Base-by-base conservation (phyloP, 805 yeast species). In the Wickerhamia fluorescens region DNA sequence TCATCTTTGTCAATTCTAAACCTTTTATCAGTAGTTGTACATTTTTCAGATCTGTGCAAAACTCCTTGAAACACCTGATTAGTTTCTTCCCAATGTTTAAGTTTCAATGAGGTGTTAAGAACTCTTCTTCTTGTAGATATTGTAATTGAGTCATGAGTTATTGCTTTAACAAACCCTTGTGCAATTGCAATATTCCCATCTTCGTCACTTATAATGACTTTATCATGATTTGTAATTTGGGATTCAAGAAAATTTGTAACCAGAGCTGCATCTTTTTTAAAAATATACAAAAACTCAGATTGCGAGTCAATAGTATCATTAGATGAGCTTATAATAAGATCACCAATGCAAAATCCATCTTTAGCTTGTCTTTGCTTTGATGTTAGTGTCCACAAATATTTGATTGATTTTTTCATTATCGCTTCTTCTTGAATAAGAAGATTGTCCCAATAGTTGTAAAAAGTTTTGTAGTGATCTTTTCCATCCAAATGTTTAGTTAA, bases 1-100 rank as follows among this genome's bases (percentile, higher is more conserved):
- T 78, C 87, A 53, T 87, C 94, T 45, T 74, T 77, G 49, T 89
- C 97, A 15, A 88, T 64, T 31, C 97, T 62, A 40, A 72, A 86
- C 38, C 35, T 15, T 33, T 53, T 10, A 6, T 25, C 5, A n/a
- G 25, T 15, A 7, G 7, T 7, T 18, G n/a, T 33, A 8, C 20
- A 7, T 18, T 7, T 7, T 18, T 7, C 9, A 8, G 20, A 7
- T 7, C 7, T 7, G 20, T 18, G 20, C 19, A 75, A 46, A 7
- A 71, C 75, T 22, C 79, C 64, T 40, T 59, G 61, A 40, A 71
- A 73, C 0, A 58, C 58, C 46, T 77, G 84, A 37, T 74, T 56
- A 3, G 29, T 24, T 2, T 45, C 31, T 35, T 73, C 51, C 42
- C 76, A 79, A 5, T 57, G 62, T 2, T 56, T 47, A 12, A 58